These are phyloP conservation scores for Leccinum incarnatum DNA, from an alignment of 768 basidiomycete species.

Conservation along the genomic window DNA sequence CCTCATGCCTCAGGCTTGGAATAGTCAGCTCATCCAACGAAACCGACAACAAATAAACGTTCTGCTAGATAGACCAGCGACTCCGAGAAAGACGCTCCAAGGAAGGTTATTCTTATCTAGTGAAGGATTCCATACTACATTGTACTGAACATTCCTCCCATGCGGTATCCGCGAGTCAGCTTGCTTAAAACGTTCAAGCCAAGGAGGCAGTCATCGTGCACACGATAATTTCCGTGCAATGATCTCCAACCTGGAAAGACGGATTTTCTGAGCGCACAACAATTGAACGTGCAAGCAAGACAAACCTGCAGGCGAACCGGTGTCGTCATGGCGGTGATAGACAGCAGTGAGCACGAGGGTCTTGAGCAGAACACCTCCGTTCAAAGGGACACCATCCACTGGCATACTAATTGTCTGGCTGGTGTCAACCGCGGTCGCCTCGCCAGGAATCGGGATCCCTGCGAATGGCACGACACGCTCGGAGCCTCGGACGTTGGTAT, in stretches of 20 bases:
- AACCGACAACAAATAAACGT: background rate
- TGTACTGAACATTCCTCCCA: slow-evolving; percentile 18
- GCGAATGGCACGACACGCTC: background rate
- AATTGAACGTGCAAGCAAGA: slow-evolving; percentile 10
- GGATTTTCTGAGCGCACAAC: slow-evolving; percentile 11
- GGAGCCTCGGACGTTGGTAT: no score
- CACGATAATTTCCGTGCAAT: slow-evolving; percentile 26
- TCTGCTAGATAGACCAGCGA: slow-evolving; percentile 28
- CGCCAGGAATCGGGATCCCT: background rate
- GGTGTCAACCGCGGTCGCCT: slow-evolving; percentile 27
- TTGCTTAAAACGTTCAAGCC: slow-evolving; percentile 33
- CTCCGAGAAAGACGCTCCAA: slow-evolving; percentile 30
- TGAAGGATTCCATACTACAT: background rate
- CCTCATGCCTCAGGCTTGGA: slow-evolving; percentile 12
- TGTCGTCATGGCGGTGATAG: slow-evolving; percentile 34
- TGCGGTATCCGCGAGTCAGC: slow-evolving; percentile 37
- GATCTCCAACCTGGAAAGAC: slow-evolving; percentile 3
- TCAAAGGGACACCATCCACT: slow-evolving; percentile 37
- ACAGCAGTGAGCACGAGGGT: slow-evolving; percentile 36
- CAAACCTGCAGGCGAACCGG: background rate
- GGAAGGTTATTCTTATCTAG: slow-evolving; percentile 28
- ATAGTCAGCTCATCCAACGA: background rate
- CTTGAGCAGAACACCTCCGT: slow-evolving; percentile 49
- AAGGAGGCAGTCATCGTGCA: slow-evolving; percentile 33
- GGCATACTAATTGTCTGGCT: slow-evolving; percentile 44